Base-by-base conservation (phyloP, 805 yeast genomes). In the Wickerhamomyces queroliae region DNA sequence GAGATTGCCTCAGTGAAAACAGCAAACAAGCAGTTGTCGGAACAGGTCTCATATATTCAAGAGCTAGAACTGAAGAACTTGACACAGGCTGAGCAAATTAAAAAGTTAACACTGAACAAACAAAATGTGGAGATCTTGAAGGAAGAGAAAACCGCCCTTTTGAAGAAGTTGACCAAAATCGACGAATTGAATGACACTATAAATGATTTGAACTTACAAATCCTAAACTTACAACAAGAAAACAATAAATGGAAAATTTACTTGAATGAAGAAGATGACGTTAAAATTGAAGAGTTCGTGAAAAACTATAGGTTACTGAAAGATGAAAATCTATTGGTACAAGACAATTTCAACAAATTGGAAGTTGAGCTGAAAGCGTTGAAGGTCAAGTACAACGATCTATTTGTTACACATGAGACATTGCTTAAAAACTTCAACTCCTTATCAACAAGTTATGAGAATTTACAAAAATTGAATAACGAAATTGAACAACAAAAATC, bases 41-140 rank as follows among this genome's bases (percentile, higher is more conserved):
- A 67, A 21, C 80, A 76, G 49, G 48, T 73, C 29, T 55, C 62
- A 20, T 67, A 72, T 45, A 56, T 73, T 33, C 61, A 67, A 47
- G 68, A 66, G 31, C 50, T 72, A 42, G 87, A 81, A 44, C 63
- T 67, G 5, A 70, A 73, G 44, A 73, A 76, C 43, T 61, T 78
- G 37, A 62, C 69, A 7, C 78, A 81, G 51, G 62, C 76, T 18
- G 72, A 68, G 43, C 70, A 76, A 29, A 66, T 82, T 41, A 69
- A 70, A 44, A 62, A 65, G 9, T 61, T 77, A 19, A 73, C 74
- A 44, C 59, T 72, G 43, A 66, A 67, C 42, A 64, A 74, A 43
- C 56, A 59, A 22, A 69, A 73, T 20, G 56, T 60, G 6, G 83
- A 76, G 48, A 51, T 81, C 9, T 58, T 81, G 25, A 74, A 70